Conservation (phyloP, 2,329 filamentous ascomycete genomes). For the Emmonsia crescens region DNA sequence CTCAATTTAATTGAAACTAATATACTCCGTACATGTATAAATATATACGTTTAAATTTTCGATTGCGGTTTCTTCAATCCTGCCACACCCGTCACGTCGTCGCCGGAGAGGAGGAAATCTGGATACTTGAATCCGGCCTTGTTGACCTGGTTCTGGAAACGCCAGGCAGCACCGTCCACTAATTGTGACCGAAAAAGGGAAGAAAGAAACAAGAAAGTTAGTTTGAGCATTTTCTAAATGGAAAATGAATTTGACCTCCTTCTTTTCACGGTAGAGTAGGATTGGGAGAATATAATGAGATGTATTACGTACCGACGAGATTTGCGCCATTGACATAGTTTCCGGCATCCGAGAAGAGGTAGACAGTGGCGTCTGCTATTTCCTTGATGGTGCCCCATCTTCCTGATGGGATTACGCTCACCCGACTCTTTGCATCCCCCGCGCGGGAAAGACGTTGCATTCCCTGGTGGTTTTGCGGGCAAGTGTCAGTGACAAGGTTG, state of each 20-base stretch:
- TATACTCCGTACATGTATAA: background rate
- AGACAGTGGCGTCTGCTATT: constrained; percentile 87
- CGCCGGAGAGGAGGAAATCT: constrained; percentile 47
- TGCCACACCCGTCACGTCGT: constrained; percentile 46
- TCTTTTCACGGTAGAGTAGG: background rate
- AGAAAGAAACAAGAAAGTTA: background rate
- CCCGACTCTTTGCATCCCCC: constrained; percentile 37
- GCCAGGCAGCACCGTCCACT: constrained; percentile 36
- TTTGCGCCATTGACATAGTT: constrained; percentile 78
- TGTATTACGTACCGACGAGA: constrained; percentile 47
- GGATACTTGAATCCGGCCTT: constrained; percentile 42
- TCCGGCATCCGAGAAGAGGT: constrained; percentile 72
- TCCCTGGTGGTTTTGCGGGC: constrained; percentile 33
- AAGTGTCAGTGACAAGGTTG: background rate
- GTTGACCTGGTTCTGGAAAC: constrained; percentile 22
- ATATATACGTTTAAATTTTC: constrained; percentile 36
- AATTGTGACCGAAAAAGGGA: background rate
- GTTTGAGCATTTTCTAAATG: background rate
- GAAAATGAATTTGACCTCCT: background rate
- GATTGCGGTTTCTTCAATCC: constrained; percentile 41
- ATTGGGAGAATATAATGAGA: background rate
- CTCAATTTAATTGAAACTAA: background rate
- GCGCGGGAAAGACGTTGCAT: constrained; percentile 53
- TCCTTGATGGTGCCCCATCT: constrained; percentile 72
- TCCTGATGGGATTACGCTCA: constrained; percentile 56